These are phyloP conservation scores for Populus simonii DNA, from an alignment of 345 rosid species.

Conservation along the genomic window DNA sequence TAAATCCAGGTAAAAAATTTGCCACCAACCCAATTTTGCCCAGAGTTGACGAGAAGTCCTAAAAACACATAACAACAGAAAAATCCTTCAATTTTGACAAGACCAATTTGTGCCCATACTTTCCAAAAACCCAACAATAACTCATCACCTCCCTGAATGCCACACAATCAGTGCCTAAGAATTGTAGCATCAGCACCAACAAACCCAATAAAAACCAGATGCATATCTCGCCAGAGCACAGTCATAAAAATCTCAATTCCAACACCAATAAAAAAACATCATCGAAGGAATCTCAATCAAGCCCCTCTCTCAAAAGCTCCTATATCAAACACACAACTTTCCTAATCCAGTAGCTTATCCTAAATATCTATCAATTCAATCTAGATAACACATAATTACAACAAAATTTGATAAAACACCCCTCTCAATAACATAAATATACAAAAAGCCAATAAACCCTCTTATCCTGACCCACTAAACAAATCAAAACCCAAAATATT, in stretches of 20 bases:
- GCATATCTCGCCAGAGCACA: not conserved
- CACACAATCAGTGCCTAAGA: not conserved
- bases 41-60: not conserved
- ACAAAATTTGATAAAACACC: not conserved
- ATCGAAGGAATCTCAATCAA: not conserved
- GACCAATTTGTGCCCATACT: not conserved
- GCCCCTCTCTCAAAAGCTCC: not conserved
- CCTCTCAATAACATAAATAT: not conserved
- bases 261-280: not conserved
- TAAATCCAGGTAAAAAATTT: not conserved
- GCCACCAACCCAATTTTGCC: not conserved
- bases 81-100: not conserved
- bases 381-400: not conserved
- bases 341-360: not conserved
- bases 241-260: not conserved
- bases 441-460: not conserved
- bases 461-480: not conserved
- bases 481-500: not conserved
- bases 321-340: not conserved
- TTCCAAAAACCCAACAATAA: not conserved
- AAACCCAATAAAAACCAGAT: not conserved
- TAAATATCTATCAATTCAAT: not conserved
- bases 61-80: not conserved
- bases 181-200: not conserved
- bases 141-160: not conserved